These are phyloP conservation scores for Seiridium cupressi DNA, from an alignment of 2,329 filamentous ascomycete species.

Conservation along the genomic window DNA sequence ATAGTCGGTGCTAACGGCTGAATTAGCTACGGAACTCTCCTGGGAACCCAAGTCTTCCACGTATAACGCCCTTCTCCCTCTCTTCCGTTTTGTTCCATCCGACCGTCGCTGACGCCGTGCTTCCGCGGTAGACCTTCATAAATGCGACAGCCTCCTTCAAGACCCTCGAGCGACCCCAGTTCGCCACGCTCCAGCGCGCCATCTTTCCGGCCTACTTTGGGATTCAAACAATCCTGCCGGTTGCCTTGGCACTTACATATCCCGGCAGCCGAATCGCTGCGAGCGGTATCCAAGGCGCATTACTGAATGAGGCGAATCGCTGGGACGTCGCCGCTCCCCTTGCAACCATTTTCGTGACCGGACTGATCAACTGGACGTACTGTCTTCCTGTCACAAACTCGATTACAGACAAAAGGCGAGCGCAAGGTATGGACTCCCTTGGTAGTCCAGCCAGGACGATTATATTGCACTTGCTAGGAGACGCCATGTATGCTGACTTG, in stretches of 20 bases:
- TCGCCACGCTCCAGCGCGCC: slow-evolving; percentile 74
- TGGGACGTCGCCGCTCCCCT: slow-evolving; percentile 68
- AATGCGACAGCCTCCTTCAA: slow-evolving; percentile 74
- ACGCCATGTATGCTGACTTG: not conserved
- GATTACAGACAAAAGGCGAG: slow-evolving; percentile 72
- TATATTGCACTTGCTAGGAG: not conserved
- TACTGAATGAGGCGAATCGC: slow-evolving; percentile 60
- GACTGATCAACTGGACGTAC: slow-evolving; percentile 66
- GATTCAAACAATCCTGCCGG: slow-evolving; percentile 74
- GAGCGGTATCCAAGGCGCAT: slow-evolving; percentile 51
- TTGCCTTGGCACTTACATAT: slow-evolving; percentile 75
- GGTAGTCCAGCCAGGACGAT: too few species aligned
- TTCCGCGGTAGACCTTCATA: slow-evolving; percentile 63
- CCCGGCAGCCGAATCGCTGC: slow-evolving; percentile 57
- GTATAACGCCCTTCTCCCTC: slow-evolving; percentile 38
- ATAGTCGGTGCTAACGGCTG: not conserved
- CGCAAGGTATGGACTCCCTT: slow-evolving; percentile 62
- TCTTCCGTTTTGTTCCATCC: not conserved
- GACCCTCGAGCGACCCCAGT: slow-evolving; percentile 74
- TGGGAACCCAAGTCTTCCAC: slow-evolving; percentile 87
- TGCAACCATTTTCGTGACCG: slow-evolving; percentile 66
- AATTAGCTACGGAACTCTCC: slow-evolving; percentile 79
- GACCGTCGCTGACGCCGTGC: not conserved
- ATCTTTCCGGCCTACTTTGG: slow-evolving; percentile 89
- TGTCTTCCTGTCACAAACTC: slow-evolving; percentile 74